Conservation (phyloP, 495 filamentous ascomycete species). For the Hypoxylon lenormandii region DNA sequence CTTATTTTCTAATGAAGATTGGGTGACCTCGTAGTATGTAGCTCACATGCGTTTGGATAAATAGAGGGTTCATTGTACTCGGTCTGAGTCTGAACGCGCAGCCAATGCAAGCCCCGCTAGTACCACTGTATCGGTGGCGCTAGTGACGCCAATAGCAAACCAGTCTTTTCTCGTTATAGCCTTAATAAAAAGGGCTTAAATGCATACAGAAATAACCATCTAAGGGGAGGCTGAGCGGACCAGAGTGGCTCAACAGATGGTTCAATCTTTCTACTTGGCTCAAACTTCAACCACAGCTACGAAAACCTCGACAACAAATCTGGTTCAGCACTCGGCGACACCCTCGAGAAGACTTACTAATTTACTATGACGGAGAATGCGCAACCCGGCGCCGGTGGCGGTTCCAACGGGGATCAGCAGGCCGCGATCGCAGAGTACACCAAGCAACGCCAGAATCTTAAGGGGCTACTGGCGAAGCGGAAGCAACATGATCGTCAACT, state of each 20-base stretch:
- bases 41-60: too few species aligned
- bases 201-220: too few species aligned
- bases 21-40: too few species aligned
- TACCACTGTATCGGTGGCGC: too few species aligned
- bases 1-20: too few species aligned
- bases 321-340: background rate
- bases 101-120: too few species aligned
- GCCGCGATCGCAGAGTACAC: slow-evolving; percentile 64
- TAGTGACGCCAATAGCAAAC: too few species aligned
- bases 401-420: slow-evolving; percentile 51
- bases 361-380: slow-evolving; percentile 67
- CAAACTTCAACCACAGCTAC: background rate
- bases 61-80: too few species aligned
- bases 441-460: slow-evolving; percentile 62
- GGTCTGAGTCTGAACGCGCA: too few species aligned
- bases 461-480: slow-evolving; percentile 60
- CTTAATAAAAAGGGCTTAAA: too few species aligned
- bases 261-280: background rate
- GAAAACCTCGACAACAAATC: background rate
- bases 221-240: too few species aligned
- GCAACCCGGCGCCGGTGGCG: slow-evolving; percentile 53
- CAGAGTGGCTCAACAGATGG: background rate
- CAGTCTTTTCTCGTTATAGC: too few species aligned
- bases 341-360: background rate
- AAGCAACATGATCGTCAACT: slow-evolving; percentile 60